Conservation (phyloP, 1,139 yeast species). For the Nakaseomyces glabratus region DNA sequence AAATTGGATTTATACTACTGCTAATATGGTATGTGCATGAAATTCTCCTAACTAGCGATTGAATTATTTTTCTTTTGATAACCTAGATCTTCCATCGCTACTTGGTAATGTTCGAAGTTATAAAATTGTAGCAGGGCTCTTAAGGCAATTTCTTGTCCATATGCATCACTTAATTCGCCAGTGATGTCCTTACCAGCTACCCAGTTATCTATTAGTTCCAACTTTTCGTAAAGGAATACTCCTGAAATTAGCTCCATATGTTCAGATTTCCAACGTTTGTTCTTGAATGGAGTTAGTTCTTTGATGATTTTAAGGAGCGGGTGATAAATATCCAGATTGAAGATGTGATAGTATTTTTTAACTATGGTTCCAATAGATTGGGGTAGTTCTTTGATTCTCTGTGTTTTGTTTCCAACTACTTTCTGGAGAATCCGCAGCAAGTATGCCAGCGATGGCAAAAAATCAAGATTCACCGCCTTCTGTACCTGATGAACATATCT, state of each 20-base stretch:
- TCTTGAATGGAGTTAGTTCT: constrained; percentile 80
- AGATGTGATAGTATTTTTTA: constrained; percentile 33
- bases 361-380: constrained; percentile 28
- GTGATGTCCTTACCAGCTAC: constrained; percentile 75
- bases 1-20: no score
- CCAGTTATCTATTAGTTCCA: constrained; percentile 80
- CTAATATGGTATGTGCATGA: no score
- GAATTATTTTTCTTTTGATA: constrained; percentile 35
- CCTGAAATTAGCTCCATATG: constrained; percentile 92
- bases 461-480: constrained; percentile 25
- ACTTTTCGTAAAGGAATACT: constrained; percentile 66
- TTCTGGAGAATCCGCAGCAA: constrained; percentile 20
- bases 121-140: constrained; percentile 75
- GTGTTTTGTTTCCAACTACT: constrained; percentile 28
- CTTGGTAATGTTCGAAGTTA: constrained; percentile 51
- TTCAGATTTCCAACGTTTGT: constrained; percentile 86
- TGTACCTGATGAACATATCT: constrained; percentile 1
- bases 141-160: constrained; percentile 79
- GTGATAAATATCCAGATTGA: constrained; percentile 53
- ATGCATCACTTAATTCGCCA: constrained; percentile 65
- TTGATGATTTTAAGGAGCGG: constrained; percentile 69
- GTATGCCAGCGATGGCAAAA: constrained; percentile 29
- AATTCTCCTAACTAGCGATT: no score
- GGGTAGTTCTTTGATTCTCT: constrained; percentile 30
- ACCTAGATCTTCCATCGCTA: constrained; percentile 47